phyloP scores from a whole-genome alignment of 2,329 filamentous ascomycete species.

The Atkinsonella texensis region DNA sequence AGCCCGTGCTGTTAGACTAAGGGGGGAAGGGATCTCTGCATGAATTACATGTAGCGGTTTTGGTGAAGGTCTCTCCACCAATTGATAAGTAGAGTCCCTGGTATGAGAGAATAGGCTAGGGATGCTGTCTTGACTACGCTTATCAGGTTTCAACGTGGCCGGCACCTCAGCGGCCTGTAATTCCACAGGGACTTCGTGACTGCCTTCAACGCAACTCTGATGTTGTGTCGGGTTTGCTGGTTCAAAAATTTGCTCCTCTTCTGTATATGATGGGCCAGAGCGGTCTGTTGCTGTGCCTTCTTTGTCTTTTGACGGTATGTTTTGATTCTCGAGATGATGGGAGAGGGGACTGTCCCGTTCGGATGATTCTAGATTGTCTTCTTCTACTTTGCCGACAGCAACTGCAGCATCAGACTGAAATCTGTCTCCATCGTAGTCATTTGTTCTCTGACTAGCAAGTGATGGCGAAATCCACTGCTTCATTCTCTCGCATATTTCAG shows the following conservation, averaged over 20 bases:
- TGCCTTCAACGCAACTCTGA: neutral
- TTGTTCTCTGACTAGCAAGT: neutral
- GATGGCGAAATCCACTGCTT: slow-evolving; percentile 1
- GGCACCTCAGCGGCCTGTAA: neutral
- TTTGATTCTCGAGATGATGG: neutral
- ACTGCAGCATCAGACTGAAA: neutral
- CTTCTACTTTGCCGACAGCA: neutral
- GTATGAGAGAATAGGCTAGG: neutral
- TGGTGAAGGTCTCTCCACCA: neutral
- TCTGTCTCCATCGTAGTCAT: too few species aligned
- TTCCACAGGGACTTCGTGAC: neutral
- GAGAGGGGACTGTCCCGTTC: neutral
- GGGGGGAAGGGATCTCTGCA: neutral
- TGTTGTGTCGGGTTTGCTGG: too few species aligned
- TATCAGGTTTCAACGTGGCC: neutral
- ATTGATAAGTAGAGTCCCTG: neutral
- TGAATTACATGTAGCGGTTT: slow-evolving; percentile 1
- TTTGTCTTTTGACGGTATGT: neutral
- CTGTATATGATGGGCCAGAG: neutral
- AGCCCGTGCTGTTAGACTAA: neutral
- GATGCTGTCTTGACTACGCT: neutral
- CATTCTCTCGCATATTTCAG: slow-evolving; percentile 5
- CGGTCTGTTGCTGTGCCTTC: too few species aligned
- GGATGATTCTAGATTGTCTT: neutral
- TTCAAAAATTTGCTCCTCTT: too few species aligned